Conservation (phyloP, 768 basidiomycete species). For the Boletus sp. region DNA sequence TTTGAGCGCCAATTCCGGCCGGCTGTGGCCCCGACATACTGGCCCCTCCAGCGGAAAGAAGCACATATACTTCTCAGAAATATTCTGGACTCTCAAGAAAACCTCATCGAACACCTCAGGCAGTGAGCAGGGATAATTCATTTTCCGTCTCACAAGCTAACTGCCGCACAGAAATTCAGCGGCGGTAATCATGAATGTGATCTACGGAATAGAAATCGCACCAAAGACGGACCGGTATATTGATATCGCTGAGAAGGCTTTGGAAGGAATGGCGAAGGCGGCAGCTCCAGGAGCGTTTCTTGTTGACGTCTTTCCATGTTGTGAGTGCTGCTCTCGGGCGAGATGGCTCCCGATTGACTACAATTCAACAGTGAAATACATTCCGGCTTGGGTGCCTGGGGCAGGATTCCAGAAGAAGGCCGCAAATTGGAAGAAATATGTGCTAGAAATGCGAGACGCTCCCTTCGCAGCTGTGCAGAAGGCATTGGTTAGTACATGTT, state of each 20-base stretch:
- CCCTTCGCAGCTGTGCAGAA: conserved; percentile 40
- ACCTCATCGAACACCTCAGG: conserved; percentile 47
- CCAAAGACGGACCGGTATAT: conserved; percentile 45
- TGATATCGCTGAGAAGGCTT: conserved; percentile 48
- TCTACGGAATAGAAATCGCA: conserved; percentile 47
- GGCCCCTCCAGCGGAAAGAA: conserved; percentile 45
- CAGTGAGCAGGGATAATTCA: conserved; percentile 35
- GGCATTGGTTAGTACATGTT: conserved; percentile 33
- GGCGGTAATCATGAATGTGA: conserved; percentile 50
- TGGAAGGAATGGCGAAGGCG: conserved; percentile 49
- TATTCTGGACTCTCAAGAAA: conserved; percentile 40
- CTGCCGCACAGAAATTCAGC: conserved; percentile 41
- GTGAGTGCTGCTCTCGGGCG: conserved; percentile 19
- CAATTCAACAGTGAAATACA: conserved; percentile 41
- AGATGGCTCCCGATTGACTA: conserved; percentile 1
- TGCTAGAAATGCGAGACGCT: conserved; percentile 46
- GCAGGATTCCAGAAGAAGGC: conserved; percentile 50
- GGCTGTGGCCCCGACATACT: conserved; percentile 38
- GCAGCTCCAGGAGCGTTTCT: conserved; percentile 52
- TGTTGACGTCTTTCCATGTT: conserved; percentile 46
- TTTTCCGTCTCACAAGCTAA: neutral
- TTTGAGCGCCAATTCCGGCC: conserved; percentile 52
- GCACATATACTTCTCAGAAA: conserved; percentile 44
- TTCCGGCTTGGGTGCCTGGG: conserved; percentile 52
- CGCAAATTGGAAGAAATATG: conserved; percentile 45